phyloP scores from a whole-genome alignment of 208 protist species.

The Vickermania spadyakhi region DNA sequence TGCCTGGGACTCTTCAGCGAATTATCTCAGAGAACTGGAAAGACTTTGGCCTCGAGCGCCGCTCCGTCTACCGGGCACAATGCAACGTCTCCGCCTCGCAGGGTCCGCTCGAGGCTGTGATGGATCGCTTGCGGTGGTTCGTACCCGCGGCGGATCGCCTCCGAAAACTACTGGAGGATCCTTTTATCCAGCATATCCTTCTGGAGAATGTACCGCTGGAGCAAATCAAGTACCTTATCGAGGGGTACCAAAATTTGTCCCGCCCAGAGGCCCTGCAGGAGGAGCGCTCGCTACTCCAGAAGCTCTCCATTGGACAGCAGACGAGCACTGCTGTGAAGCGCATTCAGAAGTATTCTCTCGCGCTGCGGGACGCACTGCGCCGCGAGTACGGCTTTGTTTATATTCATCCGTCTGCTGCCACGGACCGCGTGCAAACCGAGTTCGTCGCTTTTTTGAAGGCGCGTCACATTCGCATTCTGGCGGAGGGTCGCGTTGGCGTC shows the following conservation, averaged over 20 bases:
- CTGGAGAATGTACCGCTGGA: conserved; percentile 33
- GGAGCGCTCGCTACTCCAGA: conserved; percentile 11
- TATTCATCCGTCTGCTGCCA: conserved; percentile 64
- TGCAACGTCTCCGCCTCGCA: conserved; percentile 34
- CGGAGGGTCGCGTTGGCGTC: conserved; percentile 32
- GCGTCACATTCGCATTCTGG: conserved; percentile 32
- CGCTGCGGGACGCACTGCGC: conserved; percentile 19
- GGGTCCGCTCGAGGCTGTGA: conserved; percentile 50
- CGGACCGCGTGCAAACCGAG: conserved; percentile 19
- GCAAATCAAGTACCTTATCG: conserved; percentile 15
- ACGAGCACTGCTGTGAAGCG: conserved; percentile 23
- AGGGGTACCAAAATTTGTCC: conserved; percentile 7
- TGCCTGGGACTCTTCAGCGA: conserved; percentile 33
- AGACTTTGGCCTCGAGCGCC: conserved; percentile 22
- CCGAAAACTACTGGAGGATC: conserved; percentile 8
- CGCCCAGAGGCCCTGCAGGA: conserved; percentile 1
- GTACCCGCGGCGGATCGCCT: conserved; percentile 8
- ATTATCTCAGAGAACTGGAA: conserved; percentile 39
- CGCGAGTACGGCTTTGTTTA: conserved; percentile 73
- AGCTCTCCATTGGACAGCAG: conserved; percentile 16
- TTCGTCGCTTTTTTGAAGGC: conserved; percentile 31
- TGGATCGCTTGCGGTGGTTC: conserved; percentile 55
- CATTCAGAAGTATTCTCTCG: neutral
- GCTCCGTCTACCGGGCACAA: conserved; percentile 22
- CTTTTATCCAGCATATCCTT: conserved; percentile 31